phyloP scores from a whole-genome alignment of 176 grass and related monocot species.

The Avena atlantica region DNA sequence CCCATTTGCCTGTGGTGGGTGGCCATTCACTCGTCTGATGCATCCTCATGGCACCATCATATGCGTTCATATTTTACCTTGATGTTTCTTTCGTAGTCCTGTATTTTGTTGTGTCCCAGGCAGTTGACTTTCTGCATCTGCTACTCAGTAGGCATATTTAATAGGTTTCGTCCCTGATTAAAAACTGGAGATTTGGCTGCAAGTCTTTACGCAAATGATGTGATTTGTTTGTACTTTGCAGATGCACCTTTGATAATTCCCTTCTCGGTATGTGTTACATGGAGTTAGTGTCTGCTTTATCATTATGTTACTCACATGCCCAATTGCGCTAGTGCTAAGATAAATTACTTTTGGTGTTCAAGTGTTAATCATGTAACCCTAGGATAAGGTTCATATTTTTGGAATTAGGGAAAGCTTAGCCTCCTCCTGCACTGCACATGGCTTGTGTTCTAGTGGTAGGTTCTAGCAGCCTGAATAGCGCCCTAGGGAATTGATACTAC shows the following conservation, averaged over 20 bases:
- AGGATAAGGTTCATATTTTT: slow-evolving; percentile 48
- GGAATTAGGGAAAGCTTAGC: slow-evolving; percentile 49
- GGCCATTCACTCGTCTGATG: slow-evolving; percentile 29
- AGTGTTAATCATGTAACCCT: slow-evolving; percentile 55
- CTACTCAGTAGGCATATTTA: background rate
- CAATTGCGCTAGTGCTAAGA: slow-evolving; percentile 47
- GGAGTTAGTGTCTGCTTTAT: slow-evolving; percentile 42
- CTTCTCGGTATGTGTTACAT: slow-evolving; percentile 47
- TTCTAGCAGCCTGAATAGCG: background rate
- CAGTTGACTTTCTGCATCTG: slow-evolving; percentile 23
- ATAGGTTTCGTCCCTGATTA: slow-evolving; percentile 37
- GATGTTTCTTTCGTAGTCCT: slow-evolving; percentile 28
- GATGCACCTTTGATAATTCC: slow-evolving; percentile 27
- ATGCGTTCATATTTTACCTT: slow-evolving; percentile 27
- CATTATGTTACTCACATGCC: slow-evolving; percentile 63
- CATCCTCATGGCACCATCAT: background rate
- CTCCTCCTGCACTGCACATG: slow-evolving; percentile 55
- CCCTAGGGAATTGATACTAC: background rate
- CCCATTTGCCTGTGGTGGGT: slow-evolving; percentile 21
- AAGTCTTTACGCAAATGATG: slow-evolving; percentile 40
- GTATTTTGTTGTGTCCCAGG: slow-evolving; percentile 36
- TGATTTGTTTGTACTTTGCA: slow-evolving; percentile 53
- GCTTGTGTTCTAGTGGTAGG: slow-evolving; percentile 43
- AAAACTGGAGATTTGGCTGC: slow-evolving; percentile 30
- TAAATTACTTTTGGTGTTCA: slow-evolving; percentile 51